Base-by-base conservation (phyloP, 805 yeast genomes). In the Starmerella stellata region DNA sequence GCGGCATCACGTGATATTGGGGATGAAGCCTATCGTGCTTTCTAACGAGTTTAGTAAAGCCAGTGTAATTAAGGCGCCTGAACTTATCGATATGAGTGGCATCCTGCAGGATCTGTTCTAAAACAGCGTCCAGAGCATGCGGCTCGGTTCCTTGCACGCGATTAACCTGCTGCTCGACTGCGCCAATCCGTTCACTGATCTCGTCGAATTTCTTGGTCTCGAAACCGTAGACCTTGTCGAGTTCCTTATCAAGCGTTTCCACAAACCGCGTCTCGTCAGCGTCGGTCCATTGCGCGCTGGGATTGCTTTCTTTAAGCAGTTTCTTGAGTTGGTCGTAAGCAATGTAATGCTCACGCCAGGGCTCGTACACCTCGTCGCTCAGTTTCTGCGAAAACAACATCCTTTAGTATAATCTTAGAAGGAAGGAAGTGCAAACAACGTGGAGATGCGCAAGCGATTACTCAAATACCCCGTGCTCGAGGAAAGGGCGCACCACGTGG, bases 1-100 rank as follows among this genome's bases (percentile, higher is more conserved):
- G 62, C 0, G 96, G 93, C 56, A 74, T 77, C 19, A 87, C 95
- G n/a, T 90, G 77, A 58, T 78, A 90, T 46, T 72, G 68, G 24
- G 83, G 70, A 59, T 85, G 95, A 46, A 87, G 58, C 38, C 95
- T 72, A 61, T 90, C 96, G 55, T 90, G 98, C 61, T 87, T 87
- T 63, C 87, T 85, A 47, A 85, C 95, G 49, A 90, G 81, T 56
- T 90, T 90, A 51, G 75, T 69, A 61, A 90, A 87, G 1, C 95
- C 98, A 13, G 98, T 87, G 63, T 77, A 90, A 60, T 90, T 90
- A 49, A 87, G 60, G 52, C 98, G 69, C 31, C 92, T 77, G 61
- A 90, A 90, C 54, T 74, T 80, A 56, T 85, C 95, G 49, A 90
- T 64, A 52, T 81, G 87, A 51, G 78, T 80, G 9, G 96, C 80